Evolutionary conservation across 2,329 filamentous ascomycete species (phyloP), one percentile per base, ranked within the genome.

Genomic region (Bipolaris zeicola): DNA sequence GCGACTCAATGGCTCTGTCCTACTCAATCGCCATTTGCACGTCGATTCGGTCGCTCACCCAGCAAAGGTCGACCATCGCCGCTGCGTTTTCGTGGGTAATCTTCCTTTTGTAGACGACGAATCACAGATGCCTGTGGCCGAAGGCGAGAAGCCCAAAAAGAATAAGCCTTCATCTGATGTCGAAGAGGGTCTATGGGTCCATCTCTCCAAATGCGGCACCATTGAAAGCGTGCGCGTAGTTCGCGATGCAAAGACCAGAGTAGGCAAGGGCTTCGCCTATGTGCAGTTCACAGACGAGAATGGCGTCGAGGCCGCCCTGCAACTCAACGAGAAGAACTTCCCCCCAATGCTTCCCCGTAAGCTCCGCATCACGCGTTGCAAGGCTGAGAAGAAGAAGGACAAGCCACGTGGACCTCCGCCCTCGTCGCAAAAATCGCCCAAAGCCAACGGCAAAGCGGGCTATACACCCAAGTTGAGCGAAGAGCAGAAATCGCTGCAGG

Each of bases 181-280:
- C 10, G 94, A 98, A 76, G 95, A 99, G 79, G 95, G 95, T 5
- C 83, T 96, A 2, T 96, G 92, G 92, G 84, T 87, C 43, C 88
- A 89, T 18, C 96, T 96, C 70, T 79, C 83, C 58, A 86, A 89
- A 73, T 88, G 84, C 59, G 93, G 94, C 64, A 90, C 85, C 62
- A 90, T 99, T 11, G 94, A 99, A 78, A 96, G 89, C 71, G 96
- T 99, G 34, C 90, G 95, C 33, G 92, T 99, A 18, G 86, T 97
- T 48, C 87, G 95, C 52, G 95, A 99, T 71, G 83, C 90, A 61
- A 89, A 90, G 65, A 99, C 96, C 6, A 87, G 96, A 47, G 91
- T 99, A 28, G 92, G 95, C 69, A 99, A 99, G 75, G 95, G 95
- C 4, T 92, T 99, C 72, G 96, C 96, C 60, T 99, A 99, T 70